Percentiles rank a stretch among this genome's conserved stretches.
phyloP scores from a whole-genome alignment of 2,329 filamentous ascomycete genomes.

The Cercospora beticola region DNA sequence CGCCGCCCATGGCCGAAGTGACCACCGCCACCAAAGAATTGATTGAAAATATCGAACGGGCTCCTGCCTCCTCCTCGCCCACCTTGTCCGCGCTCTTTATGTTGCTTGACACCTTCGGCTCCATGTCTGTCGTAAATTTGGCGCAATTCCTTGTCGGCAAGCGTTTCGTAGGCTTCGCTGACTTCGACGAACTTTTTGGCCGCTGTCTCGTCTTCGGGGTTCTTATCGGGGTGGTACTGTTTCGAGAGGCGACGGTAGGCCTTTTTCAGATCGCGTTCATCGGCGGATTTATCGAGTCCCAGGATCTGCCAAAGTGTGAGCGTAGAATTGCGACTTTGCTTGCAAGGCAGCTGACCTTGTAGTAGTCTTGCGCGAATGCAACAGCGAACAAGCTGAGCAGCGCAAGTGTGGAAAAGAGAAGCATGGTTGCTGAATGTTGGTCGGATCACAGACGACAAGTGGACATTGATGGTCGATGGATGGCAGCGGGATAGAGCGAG shows the following conservation, averaged over 20 bases:
- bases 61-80: conserved; percentile 65
- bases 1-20: conserved; percentile 71
- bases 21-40: conserved; percentile 91
- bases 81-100: conserved; percentile 68
- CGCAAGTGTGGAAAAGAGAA: conserved; percentile 45
- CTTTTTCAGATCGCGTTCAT: conserved; percentile 85
- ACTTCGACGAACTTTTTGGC: conserved; percentile 91
- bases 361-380: conserved; percentile 66
- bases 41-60: conserved; percentile 92
- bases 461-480: conserved; percentile 20
- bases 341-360: conserved; percentile 55
- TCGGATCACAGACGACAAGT: conserved; percentile 3
- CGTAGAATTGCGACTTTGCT: neutral
- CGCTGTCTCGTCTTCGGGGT: conserved; percentile 77
- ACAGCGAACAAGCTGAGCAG: conserved; percentile 47
- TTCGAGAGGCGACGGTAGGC: conserved; percentile 91
- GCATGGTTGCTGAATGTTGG: conserved; percentile 37
- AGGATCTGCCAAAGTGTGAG: conserved; percentile 63
- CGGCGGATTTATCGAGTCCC: conserved; percentile 74
- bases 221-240: conserved; percentile 97
- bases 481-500: neutral
- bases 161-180: conserved; percentile 90
- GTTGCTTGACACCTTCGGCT: conserved; percentile 84
- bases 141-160: conserved; percentile 75
- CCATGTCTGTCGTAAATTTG: conserved; percentile 93